Base-by-base conservation (phyloP, 345 rosid genomes). In the Salix brachista region DNA sequence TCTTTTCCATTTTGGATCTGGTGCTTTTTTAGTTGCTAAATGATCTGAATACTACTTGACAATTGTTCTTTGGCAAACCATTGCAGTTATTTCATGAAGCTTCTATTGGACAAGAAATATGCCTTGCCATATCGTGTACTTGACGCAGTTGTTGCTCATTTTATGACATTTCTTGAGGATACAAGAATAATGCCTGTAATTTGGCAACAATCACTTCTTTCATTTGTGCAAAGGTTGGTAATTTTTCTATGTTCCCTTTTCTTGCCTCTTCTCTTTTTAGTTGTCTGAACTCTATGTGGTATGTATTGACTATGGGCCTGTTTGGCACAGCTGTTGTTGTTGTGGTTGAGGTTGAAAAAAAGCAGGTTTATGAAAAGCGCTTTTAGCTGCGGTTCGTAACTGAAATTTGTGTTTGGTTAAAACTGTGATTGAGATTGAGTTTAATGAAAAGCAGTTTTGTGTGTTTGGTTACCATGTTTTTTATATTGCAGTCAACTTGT, bases 131-230 rank as follows among this genome's bases (percentile, higher is more conserved):
- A 88, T 74, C 89, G 93, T 8, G 99, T 92, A 18, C 82, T 94
- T 64, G 97, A 94, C 85, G 92, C 97, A 64, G 65, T 92, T 78
- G 88, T 91, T 58, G 87, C 88, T 77, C 97, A 94, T 82, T 96
- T 91, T 77, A 88, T 91, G 98, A 89, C 88, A 77, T 96, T 94
- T 80, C 69, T 79, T 2, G 91, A 90, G 6, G 98, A 96, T 42
- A 67, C 89, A 65, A 88, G 97, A 84, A 80, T 83, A 62, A 96
- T 96, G 99, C 99, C 99, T 26, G 98, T 96, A 56, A 94, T 92
- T 82, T 96, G 99, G 99, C 97, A 96, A 79, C 98, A 92, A 80
- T 90, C 98, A 14, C 96, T 96, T 69, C 98, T 93, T 68, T 87
- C 97, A 12, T 96, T 96, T 76, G 93, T 91, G 64, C 97, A 92